These are phyloP conservation scores for Aspergillus tamarii DNA, from an alignment of 2,329 filamentous ascomycete species.

Conservation along the genomic window DNA sequence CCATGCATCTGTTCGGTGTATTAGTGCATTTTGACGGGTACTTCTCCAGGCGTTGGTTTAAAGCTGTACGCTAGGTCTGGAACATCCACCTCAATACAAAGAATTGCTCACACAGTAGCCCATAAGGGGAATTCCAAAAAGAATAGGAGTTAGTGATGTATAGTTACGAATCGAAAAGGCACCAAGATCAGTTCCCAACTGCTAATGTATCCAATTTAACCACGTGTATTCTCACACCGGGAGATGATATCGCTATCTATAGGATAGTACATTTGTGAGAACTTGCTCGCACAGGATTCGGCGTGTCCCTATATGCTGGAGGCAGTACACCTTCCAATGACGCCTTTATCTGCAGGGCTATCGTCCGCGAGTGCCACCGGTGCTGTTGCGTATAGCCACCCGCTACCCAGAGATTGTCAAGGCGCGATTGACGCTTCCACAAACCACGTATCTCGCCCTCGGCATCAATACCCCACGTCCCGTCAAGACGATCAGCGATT, in stretches of 20 bases:
- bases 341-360: conserved; percentile 53
- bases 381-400: conserved; percentile 49
- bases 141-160: too few relatives aligned
- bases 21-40: too few relatives aligned
- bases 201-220: background rate
- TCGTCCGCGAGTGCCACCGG: conserved; percentile 45
- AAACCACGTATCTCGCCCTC: conserved; percentile 50
- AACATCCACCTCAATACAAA: too few relatives aligned
- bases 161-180: too few relatives aligned
- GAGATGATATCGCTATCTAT: background rate
- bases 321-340: conserved; percentile 35
- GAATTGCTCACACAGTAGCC: too few relatives aligned
- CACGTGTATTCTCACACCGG: background rate
- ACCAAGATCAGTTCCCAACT: background rate
- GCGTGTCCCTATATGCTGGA: conserved; percentile 33
- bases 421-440: conserved; percentile 37
- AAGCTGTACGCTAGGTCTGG: too few relatives aligned
- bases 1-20: too few relatives aligned
- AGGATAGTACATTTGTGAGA: background rate
- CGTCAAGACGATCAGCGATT: conserved; percentile 44
- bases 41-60: too few relatives aligned
- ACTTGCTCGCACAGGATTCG: background rate
- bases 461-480: conserved; percentile 46
- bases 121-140: too few relatives aligned
- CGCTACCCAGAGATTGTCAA: conserved; percentile 47